Percentiles rank a stretch among this genome's conserved stretches.
phyloP scores from a whole-genome alignment of 75 land plant genomes.

The Pseudotsuga menziesii region DNA sequence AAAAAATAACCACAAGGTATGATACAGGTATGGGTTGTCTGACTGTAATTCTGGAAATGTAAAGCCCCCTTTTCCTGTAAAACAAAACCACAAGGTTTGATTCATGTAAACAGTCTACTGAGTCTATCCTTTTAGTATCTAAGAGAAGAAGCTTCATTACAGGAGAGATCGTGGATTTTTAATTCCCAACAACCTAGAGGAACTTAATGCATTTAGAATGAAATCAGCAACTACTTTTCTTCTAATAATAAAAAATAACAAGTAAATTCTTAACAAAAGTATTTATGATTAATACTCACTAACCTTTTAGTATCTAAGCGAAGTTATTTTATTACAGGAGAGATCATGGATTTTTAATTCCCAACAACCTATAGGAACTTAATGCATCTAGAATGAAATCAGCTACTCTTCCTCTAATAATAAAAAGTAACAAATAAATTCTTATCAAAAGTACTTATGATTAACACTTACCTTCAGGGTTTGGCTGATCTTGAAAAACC shows the following conservation, averaged over 20 bases:
- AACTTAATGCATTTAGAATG: neutral
- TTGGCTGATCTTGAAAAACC: conserved; percentile 27
- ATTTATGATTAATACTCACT: neutral
- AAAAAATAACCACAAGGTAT: neutral
- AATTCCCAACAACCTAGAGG: neutral
- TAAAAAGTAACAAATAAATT: neutral
- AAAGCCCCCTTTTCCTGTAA: neutral
- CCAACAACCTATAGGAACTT: neutral
- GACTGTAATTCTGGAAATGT: too few species aligned
- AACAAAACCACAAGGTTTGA: neutral
- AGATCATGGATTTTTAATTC: neutral
- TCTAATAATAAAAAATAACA: neutral
- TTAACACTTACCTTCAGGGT: conserved; percentile 21
- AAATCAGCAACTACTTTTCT: neutral
- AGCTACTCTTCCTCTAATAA: neutral
- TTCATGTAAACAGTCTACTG: neutral
- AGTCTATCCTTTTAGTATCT: neutral
- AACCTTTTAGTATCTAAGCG: neutral
- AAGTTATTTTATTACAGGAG: neutral
- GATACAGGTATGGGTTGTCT: too few species aligned
- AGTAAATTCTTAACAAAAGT: neutral
- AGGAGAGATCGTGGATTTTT: neutral
- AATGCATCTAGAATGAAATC: neutral
- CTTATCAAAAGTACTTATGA: neutral
- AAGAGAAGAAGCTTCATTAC: neutral